Conservation (phyloP, 257 asterid species). For the Solanum microdontum region DNA sequence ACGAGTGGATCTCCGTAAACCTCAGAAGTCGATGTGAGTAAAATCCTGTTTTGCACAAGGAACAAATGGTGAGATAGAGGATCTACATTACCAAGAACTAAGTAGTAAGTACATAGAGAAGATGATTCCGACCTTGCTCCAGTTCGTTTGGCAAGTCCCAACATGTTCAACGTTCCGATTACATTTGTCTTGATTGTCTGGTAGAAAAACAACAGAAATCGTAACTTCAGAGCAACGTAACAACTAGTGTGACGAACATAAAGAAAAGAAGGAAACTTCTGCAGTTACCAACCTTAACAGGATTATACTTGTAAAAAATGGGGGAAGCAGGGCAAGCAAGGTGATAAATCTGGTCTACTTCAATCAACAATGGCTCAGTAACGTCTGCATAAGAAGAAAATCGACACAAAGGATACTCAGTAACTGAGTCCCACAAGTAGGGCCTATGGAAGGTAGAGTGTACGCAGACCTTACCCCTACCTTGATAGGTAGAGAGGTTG, state of each 20-base stretch:
- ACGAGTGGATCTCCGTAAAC: slow-evolving; percentile 95
- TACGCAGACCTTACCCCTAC: not conserved
- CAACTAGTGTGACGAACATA: not conserved
- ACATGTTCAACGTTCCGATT: slow-evolving; percentile 89
- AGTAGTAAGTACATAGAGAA: not conserved
- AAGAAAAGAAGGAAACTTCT: not conserved
- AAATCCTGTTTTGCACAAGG: slow-evolving; percentile 37
- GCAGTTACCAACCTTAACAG: slow-evolving; percentile 56
- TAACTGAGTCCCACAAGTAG: not conserved
- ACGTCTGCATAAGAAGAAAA: slow-evolving; percentile 38
- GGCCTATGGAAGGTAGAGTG: not conserved
- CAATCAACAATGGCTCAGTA: slow-evolving; percentile 75
- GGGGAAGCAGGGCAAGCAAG: slow-evolving; percentile 99
- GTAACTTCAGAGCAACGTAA: not conserved
- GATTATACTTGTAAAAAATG: slow-evolving; percentile 84
- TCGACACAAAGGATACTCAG: not conserved
- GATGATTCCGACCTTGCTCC: slow-evolving; percentile 65
- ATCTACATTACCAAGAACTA: not conserved
- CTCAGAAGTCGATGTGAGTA: slow-evolving; percentile 90
- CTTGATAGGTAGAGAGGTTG: not conserved
- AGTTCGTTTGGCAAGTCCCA: slow-evolving; percentile 94
- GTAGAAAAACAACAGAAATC: not conserved
- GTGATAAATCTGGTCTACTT: slow-evolving; percentile 88
- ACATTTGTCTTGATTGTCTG: slow-evolving; percentile 98
- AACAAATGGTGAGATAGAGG: not conserved